Percentiles rank a stretch among this genome's conserved stretches.
Evolutionary conservation across 345 rosid species (phyloP).

Genomic region (Anastatica hierochuntica): DNA sequence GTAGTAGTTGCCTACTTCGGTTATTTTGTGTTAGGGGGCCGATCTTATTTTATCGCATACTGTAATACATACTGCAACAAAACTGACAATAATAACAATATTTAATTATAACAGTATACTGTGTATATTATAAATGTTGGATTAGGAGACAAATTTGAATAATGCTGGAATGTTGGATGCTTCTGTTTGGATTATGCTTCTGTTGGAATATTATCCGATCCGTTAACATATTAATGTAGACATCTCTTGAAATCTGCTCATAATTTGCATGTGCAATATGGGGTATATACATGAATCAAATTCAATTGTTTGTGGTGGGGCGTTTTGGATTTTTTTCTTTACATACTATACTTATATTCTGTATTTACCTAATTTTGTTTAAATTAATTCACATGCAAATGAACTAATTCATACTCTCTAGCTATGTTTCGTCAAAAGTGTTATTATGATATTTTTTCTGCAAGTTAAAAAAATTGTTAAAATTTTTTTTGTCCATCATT

Average conservation of each 20-base stretch:
- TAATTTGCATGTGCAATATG: slow-evolving; percentile 26
- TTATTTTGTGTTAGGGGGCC: slow-evolving; percentile 22
- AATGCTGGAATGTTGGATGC: slow-evolving; percentile 28
- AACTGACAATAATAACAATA: not conserved
- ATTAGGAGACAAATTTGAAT: slow-evolving; percentile 19
- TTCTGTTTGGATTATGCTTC: slow-evolving; percentile 30
- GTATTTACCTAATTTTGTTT: too few relatives aligned
- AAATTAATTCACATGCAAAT: too few relatives aligned
- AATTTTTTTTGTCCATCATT: too few relatives aligned
- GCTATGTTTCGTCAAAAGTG: too few relatives aligned
- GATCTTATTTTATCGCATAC: slow-evolving; percentile 10
- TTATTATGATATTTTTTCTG: too few relatives aligned
- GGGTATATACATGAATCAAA: slow-evolving; percentile 9
- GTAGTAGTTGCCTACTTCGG: not conserved
- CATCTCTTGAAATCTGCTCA: slow-evolving; percentile 25
- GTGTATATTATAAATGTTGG: slow-evolving; percentile 8
- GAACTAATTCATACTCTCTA: too few relatives aligned
- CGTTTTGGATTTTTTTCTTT: too few relatives aligned
- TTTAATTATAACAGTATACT: not conserved
- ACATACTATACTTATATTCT: too few relatives aligned
- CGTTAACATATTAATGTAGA: slow-evolving; percentile 25
- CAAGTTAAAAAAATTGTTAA: too few relatives aligned
- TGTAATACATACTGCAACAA: not conserved
- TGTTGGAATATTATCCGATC: slow-evolving; percentile 28
- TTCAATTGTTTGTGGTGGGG: not conserved